Percentiles rank a stretch among this genome's conserved stretches.
Evolutionary conservation across 345 rosid species (phyloP).

Genomic region (Eucalyptus lansdowneana): DNA sequence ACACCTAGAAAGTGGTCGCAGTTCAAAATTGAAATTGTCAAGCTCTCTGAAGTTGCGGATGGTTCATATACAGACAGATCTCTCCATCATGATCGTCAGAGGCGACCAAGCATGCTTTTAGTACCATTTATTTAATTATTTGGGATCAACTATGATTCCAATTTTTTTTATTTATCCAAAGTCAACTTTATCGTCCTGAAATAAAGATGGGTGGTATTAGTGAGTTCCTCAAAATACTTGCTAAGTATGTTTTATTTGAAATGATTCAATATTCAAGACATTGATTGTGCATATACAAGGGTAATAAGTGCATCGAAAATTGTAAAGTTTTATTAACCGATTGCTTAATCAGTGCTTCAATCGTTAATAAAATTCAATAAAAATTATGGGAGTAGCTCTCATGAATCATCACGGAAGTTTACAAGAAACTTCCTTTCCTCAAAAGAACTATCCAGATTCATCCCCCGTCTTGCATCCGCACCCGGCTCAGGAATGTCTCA

Average conservation of each 20-base stretch:
- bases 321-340: not conserved
- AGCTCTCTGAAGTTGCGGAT: not conserved
- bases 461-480: not conserved
- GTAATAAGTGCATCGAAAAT: not conserved
- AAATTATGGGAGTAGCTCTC: not conserved
- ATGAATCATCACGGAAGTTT: not conserved
- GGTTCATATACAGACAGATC: not conserved
- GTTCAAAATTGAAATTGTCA: not conserved
- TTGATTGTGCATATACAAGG: not conserved
- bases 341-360: rapidly evolving
- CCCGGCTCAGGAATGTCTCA: not conserved
- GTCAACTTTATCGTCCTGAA: not conserved
- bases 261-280: not conserved
- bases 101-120: not conserved
- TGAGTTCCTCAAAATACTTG: too few relatives aligned
- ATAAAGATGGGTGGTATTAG: not conserved
- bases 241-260: not conserved
- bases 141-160: not conserved
- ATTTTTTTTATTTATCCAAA: not conserved
- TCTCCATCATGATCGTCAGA: not conserved
- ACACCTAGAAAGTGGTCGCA: not conserved
- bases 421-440: not conserved
- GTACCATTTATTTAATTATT: too few relatives aligned
- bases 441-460: not conserved
- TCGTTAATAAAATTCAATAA: not conserved